phyloP scores from a whole-genome alignment of 495 filamentous ascomycete species.

The Penicillium coprophilum region DNA sequence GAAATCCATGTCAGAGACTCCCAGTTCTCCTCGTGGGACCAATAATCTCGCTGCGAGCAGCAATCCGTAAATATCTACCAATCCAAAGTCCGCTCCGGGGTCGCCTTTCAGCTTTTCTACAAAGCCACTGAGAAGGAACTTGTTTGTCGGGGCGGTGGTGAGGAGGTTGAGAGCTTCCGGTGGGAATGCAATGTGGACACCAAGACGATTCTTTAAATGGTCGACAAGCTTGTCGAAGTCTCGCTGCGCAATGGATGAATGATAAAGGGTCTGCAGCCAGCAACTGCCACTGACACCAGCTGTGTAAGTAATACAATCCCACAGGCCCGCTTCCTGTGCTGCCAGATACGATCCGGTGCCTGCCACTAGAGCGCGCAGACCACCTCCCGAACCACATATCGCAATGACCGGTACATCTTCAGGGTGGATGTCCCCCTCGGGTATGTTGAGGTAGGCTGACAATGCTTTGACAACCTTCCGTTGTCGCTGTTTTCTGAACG shows the following conservation, averaged over 20 bases:
- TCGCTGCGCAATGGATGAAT: constrained; percentile 72
- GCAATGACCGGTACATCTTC: constrained; percentile 92
- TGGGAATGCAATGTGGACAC: constrained; percentile 88
- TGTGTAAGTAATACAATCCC: constrained; percentile 91
- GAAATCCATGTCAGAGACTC: constrained; percentile 70
- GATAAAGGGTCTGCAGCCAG: constrained; percentile 88
- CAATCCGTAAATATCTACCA: constrained; percentile 91
- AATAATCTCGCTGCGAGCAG: constrained; percentile 79
- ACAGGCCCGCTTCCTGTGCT: constrained; percentile 78
- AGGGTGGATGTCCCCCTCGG: constrained; percentile 78
- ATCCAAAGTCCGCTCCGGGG: constrained; percentile 74
- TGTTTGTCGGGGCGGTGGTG: constrained; percentile 83
- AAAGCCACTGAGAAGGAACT: constrained; percentile 80
- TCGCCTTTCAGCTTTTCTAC: constrained; percentile 89
- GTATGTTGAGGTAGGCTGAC: constrained; percentile 74
- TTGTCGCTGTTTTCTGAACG: constrained; percentile 64
- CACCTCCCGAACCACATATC: constrained; percentile 90
- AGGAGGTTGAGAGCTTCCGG: constrained; percentile 75
- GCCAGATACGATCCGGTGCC: constrained; percentile 81
- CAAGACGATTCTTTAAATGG: constrained; percentile 81
- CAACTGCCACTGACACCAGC: constrained; percentile 94
- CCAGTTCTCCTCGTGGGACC: constrained; percentile 80
- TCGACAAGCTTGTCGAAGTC: constrained; percentile 67
- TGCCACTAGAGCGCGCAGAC: constrained; percentile 84
- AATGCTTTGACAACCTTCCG: constrained; percentile 66